phyloP scores from a whole-genome alignment of 306 rosid species.

The Prunus armeniaca region DNA sequence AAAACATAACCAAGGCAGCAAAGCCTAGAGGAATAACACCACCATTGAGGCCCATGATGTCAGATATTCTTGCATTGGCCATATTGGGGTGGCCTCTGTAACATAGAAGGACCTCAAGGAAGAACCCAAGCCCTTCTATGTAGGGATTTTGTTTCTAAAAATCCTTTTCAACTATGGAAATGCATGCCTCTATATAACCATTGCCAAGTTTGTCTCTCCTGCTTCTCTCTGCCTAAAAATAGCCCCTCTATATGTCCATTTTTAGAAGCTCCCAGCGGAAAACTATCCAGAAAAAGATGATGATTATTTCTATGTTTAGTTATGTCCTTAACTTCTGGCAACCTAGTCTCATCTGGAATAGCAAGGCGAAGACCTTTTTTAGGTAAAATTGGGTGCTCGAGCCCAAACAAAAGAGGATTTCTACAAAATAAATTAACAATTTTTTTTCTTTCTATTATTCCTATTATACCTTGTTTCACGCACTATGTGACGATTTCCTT shows the following conservation, averaged over 20 bases:
- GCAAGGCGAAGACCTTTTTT: background rate
- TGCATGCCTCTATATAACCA: background rate
- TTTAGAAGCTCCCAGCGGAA: conserved; percentile 5
- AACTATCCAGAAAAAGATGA: background rate
- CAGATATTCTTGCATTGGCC: conserved; percentile 5
- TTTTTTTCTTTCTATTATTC: background rate
- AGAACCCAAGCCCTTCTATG: conserved; percentile 17
- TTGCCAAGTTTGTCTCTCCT: background rate
- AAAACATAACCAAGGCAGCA: background rate
- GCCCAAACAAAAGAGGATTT: too few species aligned
- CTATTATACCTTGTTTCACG: too few species aligned
- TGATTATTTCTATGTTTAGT: background rate
- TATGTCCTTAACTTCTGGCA: background rate
- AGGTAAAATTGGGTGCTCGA: too few species aligned
- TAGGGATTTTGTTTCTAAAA: conserved; percentile 1
- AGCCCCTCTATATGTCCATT: background rate
- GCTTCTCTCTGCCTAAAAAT: background rate
- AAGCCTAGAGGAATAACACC: conserved; percentile 7
- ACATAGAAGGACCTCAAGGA: conserved; percentile 25
- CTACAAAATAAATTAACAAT: too few species aligned
- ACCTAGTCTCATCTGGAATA: background rate
- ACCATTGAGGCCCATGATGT: conserved; percentile 1
- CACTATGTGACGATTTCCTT: too few species aligned
- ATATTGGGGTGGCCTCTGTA: background rate
- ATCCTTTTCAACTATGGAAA: background rate